These are phyloP conservation scores for Lactarius tabidus DNA, from an alignment of 768 basidiomycete species.

Conservation along the genomic window DNA sequence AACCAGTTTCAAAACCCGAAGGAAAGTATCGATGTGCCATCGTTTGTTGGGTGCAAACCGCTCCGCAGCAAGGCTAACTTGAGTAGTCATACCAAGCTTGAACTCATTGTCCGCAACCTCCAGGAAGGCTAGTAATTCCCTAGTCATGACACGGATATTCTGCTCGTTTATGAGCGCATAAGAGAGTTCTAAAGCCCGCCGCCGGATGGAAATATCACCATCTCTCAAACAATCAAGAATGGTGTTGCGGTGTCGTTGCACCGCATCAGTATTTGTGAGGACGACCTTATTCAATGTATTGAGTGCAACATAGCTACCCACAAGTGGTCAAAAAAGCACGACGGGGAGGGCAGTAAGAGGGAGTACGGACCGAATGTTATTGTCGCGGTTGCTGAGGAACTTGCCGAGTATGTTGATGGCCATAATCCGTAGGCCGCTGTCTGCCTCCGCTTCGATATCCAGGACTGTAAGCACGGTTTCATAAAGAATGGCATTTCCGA, in stretches of 20 bases:
- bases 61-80: conserved; percentile 93
- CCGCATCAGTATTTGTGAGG: conserved; percentile 94
- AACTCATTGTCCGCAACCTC: conserved; percentile 99
- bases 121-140: conserved; percentile 92
- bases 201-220: conserved; percentile 96
- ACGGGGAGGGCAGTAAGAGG: background rate
- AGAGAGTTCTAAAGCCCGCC: conserved; percentile 92
- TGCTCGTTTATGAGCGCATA: conserved; percentile 95
- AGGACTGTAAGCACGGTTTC: conserved; percentile 95
- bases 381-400: conserved; percentile 95
- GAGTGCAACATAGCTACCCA: conserved; percentile 84
- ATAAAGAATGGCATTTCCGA: conserved; percentile 96
- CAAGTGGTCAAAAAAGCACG: background rate
- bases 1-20: conserved; percentile 88
- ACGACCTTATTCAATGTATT: conserved; percentile 99
- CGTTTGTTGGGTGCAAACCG: conserved; percentile 95
- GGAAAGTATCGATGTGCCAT: conserved; percentile 98
- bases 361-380: conserved; percentile 87
- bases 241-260: conserved; percentile 95
- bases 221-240: conserved; percentile 99
- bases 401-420: conserved; percentile 99
- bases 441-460: conserved; percentile 82
- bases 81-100: conserved; percentile 96
- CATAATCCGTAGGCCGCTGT: conserved; percentile 94
- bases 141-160: conserved; percentile 87